Conservation (phyloP, 2,329 filamentous ascomycete species). For the Colletotrichum tabaci region DNA sequence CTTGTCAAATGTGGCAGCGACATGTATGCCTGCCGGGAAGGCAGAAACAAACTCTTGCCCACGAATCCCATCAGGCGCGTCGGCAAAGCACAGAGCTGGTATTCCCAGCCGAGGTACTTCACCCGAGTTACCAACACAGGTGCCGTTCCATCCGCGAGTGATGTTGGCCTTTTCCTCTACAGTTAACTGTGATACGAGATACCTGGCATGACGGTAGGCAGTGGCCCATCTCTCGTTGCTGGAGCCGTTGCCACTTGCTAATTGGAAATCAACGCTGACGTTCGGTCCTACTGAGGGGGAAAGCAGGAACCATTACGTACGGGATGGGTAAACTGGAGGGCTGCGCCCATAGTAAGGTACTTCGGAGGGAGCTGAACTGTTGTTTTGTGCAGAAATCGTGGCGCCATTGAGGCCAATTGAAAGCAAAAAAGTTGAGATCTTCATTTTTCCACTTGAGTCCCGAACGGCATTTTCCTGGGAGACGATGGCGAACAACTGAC, state of each 20-base stretch:
- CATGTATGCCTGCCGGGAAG: constrained; percentile 64
- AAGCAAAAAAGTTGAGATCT: constrained; percentile 6
- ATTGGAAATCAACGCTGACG: not conserved
- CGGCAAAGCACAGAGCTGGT: constrained; percentile 65
- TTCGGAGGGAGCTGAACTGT: constrained; percentile 29
- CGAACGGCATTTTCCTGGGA: not conserved
- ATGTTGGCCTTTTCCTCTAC: constrained; percentile 75
- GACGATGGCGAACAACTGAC: rapidly evolving
- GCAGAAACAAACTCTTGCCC: constrained; percentile 64
- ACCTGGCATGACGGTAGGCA: constrained; percentile 71
- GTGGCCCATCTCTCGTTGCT: constrained; percentile 61
- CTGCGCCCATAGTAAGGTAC: constrained; percentile 36
- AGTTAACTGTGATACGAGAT: constrained; percentile 73
- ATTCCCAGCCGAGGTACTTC: constrained; percentile 61
- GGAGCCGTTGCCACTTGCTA: constrained; percentile 26
- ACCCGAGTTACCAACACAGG: constrained; percentile 61
- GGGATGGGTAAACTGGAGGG: constrained; percentile 34
- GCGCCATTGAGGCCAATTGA: constrained; percentile 15
- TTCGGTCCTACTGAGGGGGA: too few relatives aligned
- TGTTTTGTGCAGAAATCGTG: constrained; percentile 9
- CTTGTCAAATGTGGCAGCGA: constrained; percentile 67
- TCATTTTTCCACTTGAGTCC: constrained; percentile 9
- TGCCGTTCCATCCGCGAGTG: constrained; percentile 53
- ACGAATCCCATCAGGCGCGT: constrained; percentile 65
- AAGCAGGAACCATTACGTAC: not conserved